Base-by-base conservation (phyloP, 2,329 filamentous ascomycete species). In the Trichoderma simmonsii region DNA sequence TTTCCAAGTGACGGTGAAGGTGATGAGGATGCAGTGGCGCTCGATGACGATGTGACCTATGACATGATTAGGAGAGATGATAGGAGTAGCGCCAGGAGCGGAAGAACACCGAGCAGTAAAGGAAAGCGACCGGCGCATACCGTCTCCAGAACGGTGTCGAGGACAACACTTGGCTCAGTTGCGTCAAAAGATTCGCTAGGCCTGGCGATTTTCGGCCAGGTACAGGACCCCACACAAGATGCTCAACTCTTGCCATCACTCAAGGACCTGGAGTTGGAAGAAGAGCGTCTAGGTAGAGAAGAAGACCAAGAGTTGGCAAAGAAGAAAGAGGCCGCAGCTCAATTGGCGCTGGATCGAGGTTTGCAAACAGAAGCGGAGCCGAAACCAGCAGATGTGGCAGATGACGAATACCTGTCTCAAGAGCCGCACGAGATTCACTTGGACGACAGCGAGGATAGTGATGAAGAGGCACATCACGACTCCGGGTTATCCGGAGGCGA, bases 21-120 rank as follows among this genome's bases (percentile, higher is more conserved):
- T 68, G 94, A 97, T 74, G 95, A 97, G 80, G 95, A 98, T 81
- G 95, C 95, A 1, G 89, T 97, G n/a, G 93, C 94, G 14, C 83
- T 98, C 21, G 93, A 95, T 77, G 95, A 98, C 78, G 95, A 98
- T 78, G 97, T 98, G 76, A 93, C 94, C 3, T 91, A 97, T 79
- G 90, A 91, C 3, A 85, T 98, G 73, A 91, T 94, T 73, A 89
- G 92, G 67, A 89, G 92, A 75, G 94, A 96, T 71, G 92, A 94
- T 77, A 87, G 88, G 60, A 91, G 91, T 75, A 94, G 92, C 77
- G 80, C 79, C 34, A 78, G 73, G 64, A 79, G 78, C n/a, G 89
- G 87, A 60, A 92, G 87, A 74, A 90, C 87, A 26, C 82, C 83
- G 73, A 88, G 86, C 73, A 90, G 86, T 75, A 90, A 90, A 74